Conservation (phyloP, 2,329 filamentous ascomycete genomes). For the Claviceps monticola region DNA sequence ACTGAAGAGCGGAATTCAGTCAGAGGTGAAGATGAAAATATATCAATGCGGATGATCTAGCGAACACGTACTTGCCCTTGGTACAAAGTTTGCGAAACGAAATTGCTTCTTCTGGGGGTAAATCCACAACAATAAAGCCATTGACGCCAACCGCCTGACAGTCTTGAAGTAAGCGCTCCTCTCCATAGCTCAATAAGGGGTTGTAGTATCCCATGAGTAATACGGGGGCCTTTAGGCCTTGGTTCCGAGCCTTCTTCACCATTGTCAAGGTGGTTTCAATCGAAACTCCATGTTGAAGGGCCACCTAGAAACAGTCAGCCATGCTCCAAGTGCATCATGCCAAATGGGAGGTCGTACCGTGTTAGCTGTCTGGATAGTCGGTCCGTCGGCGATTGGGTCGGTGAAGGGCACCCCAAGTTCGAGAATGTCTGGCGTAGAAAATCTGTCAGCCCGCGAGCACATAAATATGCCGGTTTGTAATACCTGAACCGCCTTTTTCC, state of each 20-base stretch:
- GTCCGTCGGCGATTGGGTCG: slow-evolving; percentile 94
- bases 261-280: slow-evolving; percentile 68
- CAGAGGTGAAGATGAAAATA: background rate
- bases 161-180: slow-evolving; percentile 76
- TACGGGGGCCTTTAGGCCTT: slow-evolving; percentile 68
- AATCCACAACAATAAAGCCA: slow-evolving; percentile 91
- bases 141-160: slow-evolving; percentile 76
- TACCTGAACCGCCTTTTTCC: slow-evolving; percentile 85
- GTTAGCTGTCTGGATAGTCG: slow-evolving; percentile 92
- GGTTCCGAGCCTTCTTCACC: slow-evolving; percentile 64
- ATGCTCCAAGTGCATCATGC: background rate
- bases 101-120: slow-evolving; percentile 90
- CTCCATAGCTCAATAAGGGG: slow-evolving; percentile 84
- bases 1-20: slow-evolving; percentile 22
- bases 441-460: background rate
- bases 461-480: slow-evolving; percentile 10
- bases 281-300: slow-evolving; percentile 78
- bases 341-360: slow-evolving; percentile 38
- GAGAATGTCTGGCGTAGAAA: slow-evolving; percentile 54
- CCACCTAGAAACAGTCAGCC: slow-evolving; percentile 29
- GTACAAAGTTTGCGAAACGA: slow-evolving; percentile 79
- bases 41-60: background rate
- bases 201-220: slow-evolving; percentile 99
- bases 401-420: slow-evolving; percentile 95
- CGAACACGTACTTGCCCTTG: slow-evolving; percentile 48